A percentile compares a stretch with the other conserved stretches of the same genome.
Conservation (phyloP, 371 early-diverging fungal species). For the Cokeromyces recurvatus region DNA sequence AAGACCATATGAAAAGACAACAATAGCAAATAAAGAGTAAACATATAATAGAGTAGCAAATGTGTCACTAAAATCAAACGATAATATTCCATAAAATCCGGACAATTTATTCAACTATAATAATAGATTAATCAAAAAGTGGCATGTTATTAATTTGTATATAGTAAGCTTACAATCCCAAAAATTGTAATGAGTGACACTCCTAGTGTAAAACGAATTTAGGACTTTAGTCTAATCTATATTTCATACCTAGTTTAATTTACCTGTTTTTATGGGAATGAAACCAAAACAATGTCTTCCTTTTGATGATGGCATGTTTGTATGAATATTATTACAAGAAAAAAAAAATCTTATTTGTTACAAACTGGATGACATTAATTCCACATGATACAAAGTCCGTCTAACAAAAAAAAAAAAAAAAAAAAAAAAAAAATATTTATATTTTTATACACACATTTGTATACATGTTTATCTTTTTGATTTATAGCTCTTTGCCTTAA, state of each 20-base stretch:
- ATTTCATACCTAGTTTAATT: not conserved
- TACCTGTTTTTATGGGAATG: conserved; percentile 37
- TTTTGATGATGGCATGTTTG: conserved; percentile 19
- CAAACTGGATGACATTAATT: too few relatives aligned
- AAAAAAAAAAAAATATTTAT: too few relatives aligned
- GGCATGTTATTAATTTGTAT: not conserved
- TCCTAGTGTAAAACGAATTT: conserved; percentile 15
- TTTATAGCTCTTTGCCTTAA: too few relatives aligned
- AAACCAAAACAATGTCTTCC: conserved; percentile 28
- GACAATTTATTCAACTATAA: conserved; percentile 38
- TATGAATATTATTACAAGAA: not conserved
- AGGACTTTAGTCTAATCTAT: not conserved
- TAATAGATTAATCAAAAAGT: not conserved
- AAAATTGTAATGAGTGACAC: conserved; percentile 37
- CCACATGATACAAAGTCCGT: too few relatives aligned
- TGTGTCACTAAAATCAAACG: conserved; percentile 27
- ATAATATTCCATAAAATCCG: conserved; percentile 40
- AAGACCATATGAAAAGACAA: conserved; percentile 29
- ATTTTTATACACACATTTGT: too few relatives aligned
- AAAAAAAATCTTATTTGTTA: not conserved
- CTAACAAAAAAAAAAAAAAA: too few relatives aligned
- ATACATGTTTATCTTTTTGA: too few relatives aligned
- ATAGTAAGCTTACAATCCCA: conserved; percentile 32
- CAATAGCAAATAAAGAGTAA: conserved; percentile 26
- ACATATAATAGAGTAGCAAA: conserved; percentile 26